These are phyloP conservation scores for Mucor circinelloides DNA, from an alignment of 371 early-diverging fungal species.

Conservation along the genomic window DNA sequence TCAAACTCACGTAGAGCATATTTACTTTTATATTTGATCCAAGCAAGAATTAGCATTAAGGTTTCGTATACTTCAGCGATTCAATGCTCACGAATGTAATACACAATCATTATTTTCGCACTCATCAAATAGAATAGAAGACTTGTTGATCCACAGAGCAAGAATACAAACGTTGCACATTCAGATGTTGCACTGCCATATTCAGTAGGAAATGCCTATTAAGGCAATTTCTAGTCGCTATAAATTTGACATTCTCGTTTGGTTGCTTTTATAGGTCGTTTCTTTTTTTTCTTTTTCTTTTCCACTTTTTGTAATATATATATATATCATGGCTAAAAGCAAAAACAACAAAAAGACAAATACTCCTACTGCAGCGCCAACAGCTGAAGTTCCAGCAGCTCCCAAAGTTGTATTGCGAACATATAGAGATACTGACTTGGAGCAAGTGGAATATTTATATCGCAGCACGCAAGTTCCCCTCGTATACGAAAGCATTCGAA, in stretches of 20 bases:
- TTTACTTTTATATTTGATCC: too few species aligned
- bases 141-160: neutral
- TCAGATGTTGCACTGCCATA: neutral
- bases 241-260: neutral
- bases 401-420: constrained; percentile 43
- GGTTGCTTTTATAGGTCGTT: neutral
- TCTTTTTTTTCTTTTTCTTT: neutral
- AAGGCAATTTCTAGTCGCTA: neutral
- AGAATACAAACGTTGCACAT: neutral
- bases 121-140: neutral
- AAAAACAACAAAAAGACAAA: neutral
- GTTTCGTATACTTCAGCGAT: too few species aligned
- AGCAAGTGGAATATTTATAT: constrained; percentile 32
- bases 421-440: constrained; percentile 33
- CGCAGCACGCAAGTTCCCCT: constrained; percentile 33
- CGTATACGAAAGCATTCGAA: constrained; percentile 45
- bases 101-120: neutral
- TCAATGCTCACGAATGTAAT: neutral
- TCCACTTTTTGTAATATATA: neutral
- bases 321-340: neutral
- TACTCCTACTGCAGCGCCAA: neutral
- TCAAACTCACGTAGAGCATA: too few species aligned
- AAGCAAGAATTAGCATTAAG: too few species aligned
- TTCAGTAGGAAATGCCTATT: neutral
- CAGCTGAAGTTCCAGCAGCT: neutral